Evolutionary conservation across 2,329 filamentous ascomycete genomes (phyloP).

Genomic region (Pezicula rhizophila): DNA sequence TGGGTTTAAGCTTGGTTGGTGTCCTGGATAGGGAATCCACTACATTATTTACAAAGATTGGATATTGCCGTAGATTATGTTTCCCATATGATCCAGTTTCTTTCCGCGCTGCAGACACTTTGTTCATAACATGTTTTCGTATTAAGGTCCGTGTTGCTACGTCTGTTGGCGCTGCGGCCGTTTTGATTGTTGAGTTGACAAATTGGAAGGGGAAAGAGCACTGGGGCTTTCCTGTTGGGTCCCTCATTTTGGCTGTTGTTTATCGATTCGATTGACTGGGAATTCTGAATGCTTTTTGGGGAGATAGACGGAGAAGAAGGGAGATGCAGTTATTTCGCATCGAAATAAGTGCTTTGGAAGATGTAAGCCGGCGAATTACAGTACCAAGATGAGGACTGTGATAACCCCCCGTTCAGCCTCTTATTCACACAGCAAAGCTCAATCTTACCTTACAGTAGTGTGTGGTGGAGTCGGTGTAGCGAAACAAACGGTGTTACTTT

Average conservation of each 20-base stretch:
- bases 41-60: slow-evolving; percentile 16
- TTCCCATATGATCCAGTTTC: slow-evolving; percentile 27
- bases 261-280: neutral
- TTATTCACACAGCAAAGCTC: too few relatives aligned
- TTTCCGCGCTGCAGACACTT: slow-evolving; percentile 26
- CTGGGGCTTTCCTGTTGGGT: neutral
- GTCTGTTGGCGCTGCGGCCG: slow-evolving; percentile 16
- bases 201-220: slow-evolving; percentile 17
- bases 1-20: neutral
- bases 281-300: neutral
- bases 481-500: too few relatives aligned
- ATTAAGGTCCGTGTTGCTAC: slow-evolving; percentile 23
- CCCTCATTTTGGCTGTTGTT: neutral
- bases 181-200: slow-evolving; percentile 20
- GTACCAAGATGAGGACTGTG: too few relatives aligned
- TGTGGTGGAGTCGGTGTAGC: too few relatives aligned
- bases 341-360: too few relatives aligned
- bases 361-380: too few relatives aligned
- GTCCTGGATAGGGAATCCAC: slow-evolving; percentile 6
- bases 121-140: slow-evolving; percentile 33
- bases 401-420: too few relatives aligned
- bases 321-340: too few relatives aligned
- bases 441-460: too few relatives aligned
- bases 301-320: neutral
- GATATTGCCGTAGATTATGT: slow-evolving; percentile 25